Conservation (phyloP, 345 rosid genomes). For the Pseudoturritis turrita region DNA sequence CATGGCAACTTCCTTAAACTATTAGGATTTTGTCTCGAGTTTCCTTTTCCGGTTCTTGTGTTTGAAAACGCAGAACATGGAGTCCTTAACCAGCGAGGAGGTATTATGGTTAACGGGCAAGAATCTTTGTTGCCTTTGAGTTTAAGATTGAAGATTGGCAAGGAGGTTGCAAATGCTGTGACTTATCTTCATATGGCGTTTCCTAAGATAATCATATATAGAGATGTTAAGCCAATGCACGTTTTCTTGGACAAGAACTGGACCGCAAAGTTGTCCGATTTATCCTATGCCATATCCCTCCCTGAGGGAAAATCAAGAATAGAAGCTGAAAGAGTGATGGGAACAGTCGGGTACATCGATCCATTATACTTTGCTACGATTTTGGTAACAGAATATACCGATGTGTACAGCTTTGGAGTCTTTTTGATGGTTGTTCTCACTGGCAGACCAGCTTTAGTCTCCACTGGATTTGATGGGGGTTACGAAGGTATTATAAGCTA, state of each 20-base stretch:
- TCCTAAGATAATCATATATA: background rate
- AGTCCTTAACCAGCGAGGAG: constrained; percentile 3
- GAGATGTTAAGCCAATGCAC: constrained; percentile 4
- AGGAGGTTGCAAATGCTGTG: constrained; percentile 7
- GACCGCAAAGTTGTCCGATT: constrained; percentile 10
- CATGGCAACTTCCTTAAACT: constrained; percentile 13
- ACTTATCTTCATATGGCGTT: constrained; percentile 15
- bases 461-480: background rate
- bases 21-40: constrained; percentile 17
- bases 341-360: constrained; percentile 5
- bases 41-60: constrained; percentile 13
- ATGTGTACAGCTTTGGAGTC: constrained; percentile 18
- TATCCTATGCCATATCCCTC: background rate
- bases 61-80: constrained; percentile 10
- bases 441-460: background rate
- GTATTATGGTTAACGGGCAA: background rate
- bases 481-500: background rate
- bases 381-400: background rate
- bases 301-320: background rate
- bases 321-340: background rate
- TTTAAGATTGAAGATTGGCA: background rate
- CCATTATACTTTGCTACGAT: background rate
- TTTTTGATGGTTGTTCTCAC: background rate
- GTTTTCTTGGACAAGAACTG: constrained; percentile 14
- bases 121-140: background rate